phyloP scores from a whole-genome alignment of 2,329 filamentous ascomycete genomes.

The Stromatinia cepivora region DNA sequence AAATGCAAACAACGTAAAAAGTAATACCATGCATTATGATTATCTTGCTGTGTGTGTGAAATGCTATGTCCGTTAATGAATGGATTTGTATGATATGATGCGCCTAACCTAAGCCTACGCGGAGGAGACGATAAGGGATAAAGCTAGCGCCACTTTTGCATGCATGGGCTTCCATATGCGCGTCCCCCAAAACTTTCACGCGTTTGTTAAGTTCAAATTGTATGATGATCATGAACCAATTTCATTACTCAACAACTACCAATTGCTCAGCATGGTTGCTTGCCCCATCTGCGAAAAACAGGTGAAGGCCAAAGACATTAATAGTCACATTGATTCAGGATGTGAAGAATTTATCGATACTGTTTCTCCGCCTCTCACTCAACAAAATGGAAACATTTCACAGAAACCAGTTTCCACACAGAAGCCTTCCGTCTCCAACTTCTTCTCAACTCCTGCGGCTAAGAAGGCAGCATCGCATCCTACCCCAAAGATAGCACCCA shows the following conservation, averaged over 20 bases:
- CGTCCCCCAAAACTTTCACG: slow-evolving; percentile 8
- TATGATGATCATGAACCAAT: slow-evolving; percentile 11
- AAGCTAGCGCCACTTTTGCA: slow-evolving; percentile 7
- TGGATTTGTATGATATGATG: neutral
- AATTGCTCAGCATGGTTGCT: slow-evolving; percentile 52
- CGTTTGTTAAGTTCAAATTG: neutral
- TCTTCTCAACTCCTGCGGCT: slow-evolving; percentile 62
- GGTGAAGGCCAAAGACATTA: slow-evolving; percentile 75
- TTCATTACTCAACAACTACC: neutral
- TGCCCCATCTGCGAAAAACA: slow-evolving; percentile 80
- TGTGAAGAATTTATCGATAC: slow-evolving; percentile 67
- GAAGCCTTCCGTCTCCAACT: slow-evolving; percentile 51
- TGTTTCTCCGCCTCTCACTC: slow-evolving; percentile 44
- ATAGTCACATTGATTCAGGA: slow-evolving; percentile 83
- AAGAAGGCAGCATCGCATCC: slow-evolving; percentile 49
- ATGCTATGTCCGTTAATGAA: neutral
- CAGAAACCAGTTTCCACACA: slow-evolving; percentile 49
- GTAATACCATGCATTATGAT: slow-evolving; percentile 18
- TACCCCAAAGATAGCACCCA: slow-evolving; percentile 39
- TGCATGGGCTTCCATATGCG: neutral
- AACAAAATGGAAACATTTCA: slow-evolving; percentile 41
- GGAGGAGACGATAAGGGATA: neutral
- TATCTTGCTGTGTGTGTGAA: slow-evolving; percentile 11
- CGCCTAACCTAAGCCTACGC: neutral
- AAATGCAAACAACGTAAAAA: slow-evolving; percentile 27